Evolutionary conservation across 2,329 filamentous ascomycete species (phyloP).

Genomic region (Talaromyces piceae): DNA sequence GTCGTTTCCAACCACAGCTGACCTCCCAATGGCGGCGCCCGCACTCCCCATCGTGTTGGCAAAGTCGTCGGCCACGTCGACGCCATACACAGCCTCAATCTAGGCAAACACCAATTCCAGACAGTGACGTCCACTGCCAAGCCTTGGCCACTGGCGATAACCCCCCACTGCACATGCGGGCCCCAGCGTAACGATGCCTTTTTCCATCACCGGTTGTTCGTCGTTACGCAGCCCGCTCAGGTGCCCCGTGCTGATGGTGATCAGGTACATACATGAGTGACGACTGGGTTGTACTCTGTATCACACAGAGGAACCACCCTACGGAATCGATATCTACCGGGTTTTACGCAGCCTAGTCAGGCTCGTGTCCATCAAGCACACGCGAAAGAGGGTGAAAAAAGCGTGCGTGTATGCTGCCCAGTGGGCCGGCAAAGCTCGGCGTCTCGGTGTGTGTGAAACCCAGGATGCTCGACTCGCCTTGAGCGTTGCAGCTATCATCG

Average conservation of each 20-base stretch:
- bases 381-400: too few species aligned
- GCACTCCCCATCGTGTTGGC: background rate
- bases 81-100: background rate
- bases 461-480: too few species aligned
- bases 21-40: background rate
- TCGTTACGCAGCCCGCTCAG: background rate
- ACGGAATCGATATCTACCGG: too few species aligned
- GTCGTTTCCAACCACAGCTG: background rate
- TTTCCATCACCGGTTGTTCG: background rate
- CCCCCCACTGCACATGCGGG: background rate
- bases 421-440: background rate
- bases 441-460: background rate
- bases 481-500: background rate
- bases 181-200: background rate
- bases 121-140: background rate
- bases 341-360: background rate
- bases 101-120: background rate
- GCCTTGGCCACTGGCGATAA: background rate
- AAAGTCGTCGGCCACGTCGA: background rate
- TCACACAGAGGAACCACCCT: too few species aligned
- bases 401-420: background rate
- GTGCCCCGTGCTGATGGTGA: background rate
- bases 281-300: background rate
- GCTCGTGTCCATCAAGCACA: too few species aligned
- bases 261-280: background rate